phyloP scores from a whole-genome alignment of 75 land plant species.

The Sequoia sempervirens region DNA sequence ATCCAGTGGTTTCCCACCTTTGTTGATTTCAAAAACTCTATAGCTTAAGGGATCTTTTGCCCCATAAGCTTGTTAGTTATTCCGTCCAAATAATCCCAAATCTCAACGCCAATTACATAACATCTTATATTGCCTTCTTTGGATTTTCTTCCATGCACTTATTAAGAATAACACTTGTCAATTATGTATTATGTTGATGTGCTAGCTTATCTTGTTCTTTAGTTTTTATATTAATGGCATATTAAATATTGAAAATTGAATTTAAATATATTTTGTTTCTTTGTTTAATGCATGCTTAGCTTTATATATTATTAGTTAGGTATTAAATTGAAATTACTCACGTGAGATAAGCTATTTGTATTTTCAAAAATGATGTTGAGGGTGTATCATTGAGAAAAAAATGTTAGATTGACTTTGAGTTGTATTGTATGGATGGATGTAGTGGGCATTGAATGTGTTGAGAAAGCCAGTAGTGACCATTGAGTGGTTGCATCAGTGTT shows the following conservation, averaged over 20 bases:
- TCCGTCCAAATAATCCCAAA: neutral
- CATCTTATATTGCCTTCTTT: neutral
- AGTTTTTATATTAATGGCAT: neutral
- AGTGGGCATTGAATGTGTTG: slow-evolving; percentile 69
- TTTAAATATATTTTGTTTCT: neutral
- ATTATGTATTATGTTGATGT: neutral
- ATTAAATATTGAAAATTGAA: neutral
- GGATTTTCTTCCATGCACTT: neutral
- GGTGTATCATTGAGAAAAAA: neutral
- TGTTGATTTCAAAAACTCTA: neutral
- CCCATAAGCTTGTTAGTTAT: neutral
- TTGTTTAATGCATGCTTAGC: neutral
- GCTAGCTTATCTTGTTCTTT: neutral
- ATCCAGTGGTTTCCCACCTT: neutral
- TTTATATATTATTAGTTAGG: neutral
- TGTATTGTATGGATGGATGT: slow-evolving; percentile 13
- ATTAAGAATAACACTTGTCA: neutral
- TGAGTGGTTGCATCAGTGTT: slow-evolving; percentile 80
- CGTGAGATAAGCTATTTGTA: neutral
- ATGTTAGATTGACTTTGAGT: neutral
- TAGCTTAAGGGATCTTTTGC: neutral
- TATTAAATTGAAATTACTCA: neutral
- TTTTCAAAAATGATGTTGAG: neutral
- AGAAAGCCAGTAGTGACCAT: slow-evolving; percentile 76
- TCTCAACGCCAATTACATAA: neutral